phyloP scores from a whole-genome alignment of 768 basidiomycete species.

The Boletus patriciae region DNA sequence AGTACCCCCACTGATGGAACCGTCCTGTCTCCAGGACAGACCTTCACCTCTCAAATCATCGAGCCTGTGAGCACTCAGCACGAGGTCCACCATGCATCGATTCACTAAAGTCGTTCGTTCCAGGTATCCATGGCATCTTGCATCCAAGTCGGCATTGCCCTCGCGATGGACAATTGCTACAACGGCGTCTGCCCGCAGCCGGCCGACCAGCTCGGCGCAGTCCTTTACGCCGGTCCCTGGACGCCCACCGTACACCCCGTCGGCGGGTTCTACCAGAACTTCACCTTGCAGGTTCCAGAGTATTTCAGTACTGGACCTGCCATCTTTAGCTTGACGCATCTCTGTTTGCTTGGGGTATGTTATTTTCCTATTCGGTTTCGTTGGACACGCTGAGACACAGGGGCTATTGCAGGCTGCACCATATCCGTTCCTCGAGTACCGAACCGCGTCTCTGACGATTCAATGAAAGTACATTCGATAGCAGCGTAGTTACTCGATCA shows the following conservation, averaged over 20 bases:
- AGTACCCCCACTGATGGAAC: conserved; percentile 23
- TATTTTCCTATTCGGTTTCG: neutral
- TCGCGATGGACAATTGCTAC: conserved; percentile 21
- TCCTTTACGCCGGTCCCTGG: conserved; percentile 33
- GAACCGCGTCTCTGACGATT: conserved; percentile 25
- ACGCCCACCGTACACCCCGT: conserved; percentile 17
- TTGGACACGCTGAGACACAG: neutral
- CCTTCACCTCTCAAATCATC: conserved; percentile 21
- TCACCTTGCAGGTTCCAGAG: conserved; percentile 18
- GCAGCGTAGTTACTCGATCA: neutral
- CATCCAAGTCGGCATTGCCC: conserved; percentile 34
- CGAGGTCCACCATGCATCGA: neutral
- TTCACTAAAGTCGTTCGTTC: neutral
- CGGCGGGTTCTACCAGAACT: conserved; percentile 31
- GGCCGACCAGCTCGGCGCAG: conserved; percentile 17
- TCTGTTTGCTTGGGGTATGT: conserved; percentile 32
- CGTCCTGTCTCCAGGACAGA: conserved; percentile 15
- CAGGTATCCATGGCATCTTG: conserved; percentile 21
- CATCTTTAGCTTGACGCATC: conserved; percentile 31
- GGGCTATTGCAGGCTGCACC: conserved; percentile 20
- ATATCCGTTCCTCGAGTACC: conserved; percentile 30
- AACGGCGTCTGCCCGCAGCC: conserved; percentile 27
- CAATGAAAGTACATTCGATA: neutral
- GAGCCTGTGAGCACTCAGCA: conserved; percentile 19
- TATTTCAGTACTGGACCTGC: conserved; percentile 20